Base-by-base conservation (phyloP, 177 flowering plant species). In the Vitis hybrid region DNA sequence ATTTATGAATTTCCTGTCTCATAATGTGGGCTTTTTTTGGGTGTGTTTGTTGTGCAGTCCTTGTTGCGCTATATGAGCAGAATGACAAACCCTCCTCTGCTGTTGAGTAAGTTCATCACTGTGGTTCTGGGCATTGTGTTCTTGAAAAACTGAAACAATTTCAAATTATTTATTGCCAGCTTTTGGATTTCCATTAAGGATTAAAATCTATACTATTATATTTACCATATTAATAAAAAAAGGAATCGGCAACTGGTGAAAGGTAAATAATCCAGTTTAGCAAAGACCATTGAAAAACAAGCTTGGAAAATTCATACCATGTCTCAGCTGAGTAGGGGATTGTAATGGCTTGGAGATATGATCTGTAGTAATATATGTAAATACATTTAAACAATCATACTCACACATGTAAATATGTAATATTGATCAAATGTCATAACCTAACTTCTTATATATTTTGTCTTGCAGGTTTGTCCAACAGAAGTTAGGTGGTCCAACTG, bases 41-140 rank as follows among this genome's bases (percentile, higher is more conserved):
- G 2, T 6, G 3, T 73, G 52, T n/a, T 64, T 55, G 18, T 70
- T 2, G 55, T 71, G 79, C 66, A 94, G 99, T 91, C 76, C 93
- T 94, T 65, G 99, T 92, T 74, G 85, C 95, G 4, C 80, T 94
- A 30, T 94, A 91, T 77, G 99, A 94, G 84, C 94, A 94, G 78
- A 86, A 90, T 67, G 92, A 92, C 75, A 92, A 94, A 73, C 97
- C 99, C 68, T 81, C 91, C 27, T 85, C 97, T 67, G 93, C 98
- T 65, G 70, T 89, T 65, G 98, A 92, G 98, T 94, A 80, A 89
- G 98, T 86, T 70, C 40, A 27, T 27, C 30, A 3, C 30, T 27
- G 5, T 27, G 30, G 30, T 27, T 27, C 30, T 24, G 27, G 27
- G 27, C 27, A 24, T 2, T 24, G 27, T 24, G 56, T 60, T 63